Evolutionary conservation across 352 stramenopile species (phyloP).

Genomic region (Globisporangium heterothallicum): DNA sequence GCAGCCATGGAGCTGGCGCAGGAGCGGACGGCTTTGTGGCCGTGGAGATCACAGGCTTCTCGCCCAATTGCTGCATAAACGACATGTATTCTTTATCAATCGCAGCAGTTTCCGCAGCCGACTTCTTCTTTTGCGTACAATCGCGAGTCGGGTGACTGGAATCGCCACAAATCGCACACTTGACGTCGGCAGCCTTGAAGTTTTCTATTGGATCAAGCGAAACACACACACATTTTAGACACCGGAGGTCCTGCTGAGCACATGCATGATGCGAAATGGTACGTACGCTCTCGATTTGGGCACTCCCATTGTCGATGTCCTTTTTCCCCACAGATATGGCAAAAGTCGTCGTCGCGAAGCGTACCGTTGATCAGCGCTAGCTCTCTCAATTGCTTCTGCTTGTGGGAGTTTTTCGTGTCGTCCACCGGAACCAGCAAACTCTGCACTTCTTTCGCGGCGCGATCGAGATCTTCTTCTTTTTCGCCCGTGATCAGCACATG

Average conservation of each 20-base stretch:
- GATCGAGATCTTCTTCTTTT: constrained; percentile 81
- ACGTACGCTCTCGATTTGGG: constrained; percentile 84
- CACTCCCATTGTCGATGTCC: constrained; percentile 97
- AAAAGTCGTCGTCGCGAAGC: constrained; percentile 96
- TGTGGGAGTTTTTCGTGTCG: constrained; percentile 93
- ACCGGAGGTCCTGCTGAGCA: too few species aligned
- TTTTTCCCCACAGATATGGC: constrained; percentile 97
- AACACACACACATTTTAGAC: constrained; percentile 6
- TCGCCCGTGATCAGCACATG: constrained; percentile 94
- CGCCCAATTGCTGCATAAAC: constrained; percentile 84
- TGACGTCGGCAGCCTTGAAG: constrained; percentile 86
- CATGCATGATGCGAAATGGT: not conserved
- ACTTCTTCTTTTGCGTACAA: constrained; percentile 90
- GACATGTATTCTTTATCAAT: constrained; percentile 85
- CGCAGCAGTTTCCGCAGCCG: constrained; percentile 58
- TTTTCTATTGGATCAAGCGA: constrained; percentile 35
- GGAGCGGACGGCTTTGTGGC: constrained; percentile 32
- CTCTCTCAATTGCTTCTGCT: constrained; percentile 97
- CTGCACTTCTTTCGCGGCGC: constrained; percentile 86
- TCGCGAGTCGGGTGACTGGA: constrained; percentile 96
- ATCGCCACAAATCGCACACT: constrained; percentile 98
- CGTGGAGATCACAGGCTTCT: constrained; percentile 64
- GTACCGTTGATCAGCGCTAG: constrained; percentile 99
- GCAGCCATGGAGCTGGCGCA: constrained; percentile 54
- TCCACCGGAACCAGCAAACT: constrained; percentile 90